Conservation (phyloP, 225 moss, liverwort and hornwort species). For the Bryoerythrophyllum caledonicum region DNA sequence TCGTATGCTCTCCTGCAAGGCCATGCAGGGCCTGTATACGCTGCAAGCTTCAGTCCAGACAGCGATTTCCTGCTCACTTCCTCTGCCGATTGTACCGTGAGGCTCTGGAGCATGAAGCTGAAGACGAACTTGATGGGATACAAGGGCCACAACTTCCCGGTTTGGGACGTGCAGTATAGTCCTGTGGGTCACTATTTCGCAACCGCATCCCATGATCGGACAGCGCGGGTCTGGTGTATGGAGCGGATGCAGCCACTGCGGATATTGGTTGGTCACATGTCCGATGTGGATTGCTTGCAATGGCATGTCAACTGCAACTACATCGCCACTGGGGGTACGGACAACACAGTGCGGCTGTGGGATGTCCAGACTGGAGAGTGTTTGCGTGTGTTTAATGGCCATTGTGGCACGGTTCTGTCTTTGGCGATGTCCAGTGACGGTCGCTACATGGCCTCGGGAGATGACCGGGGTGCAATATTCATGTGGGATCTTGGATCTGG, state of each 20-base stretch:
- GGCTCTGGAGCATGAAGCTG: slow-evolving; percentile 95
- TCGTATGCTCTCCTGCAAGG: slow-evolving; percentile 76
- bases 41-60: slow-evolving; percentile 92
- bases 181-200: slow-evolving; percentile 99
- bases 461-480: slow-evolving; percentile 94
- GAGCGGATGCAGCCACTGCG: slow-evolving; percentile 92
- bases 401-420: slow-evolving; percentile 93
- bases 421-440: slow-evolving; percentile 98
- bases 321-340: slow-evolving; percentile 95
- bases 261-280: slow-evolving; percentile 96
- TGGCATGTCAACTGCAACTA: slow-evolving; percentile 99
- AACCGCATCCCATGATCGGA: slow-evolving; percentile 97
- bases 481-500: slow-evolving; percentile 99
- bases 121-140: slow-evolving; percentile 84
- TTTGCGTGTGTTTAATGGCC: slow-evolving; percentile 97
- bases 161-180: slow-evolving; percentile 99
- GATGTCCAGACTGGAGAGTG: slow-evolving; percentile 99
- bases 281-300: slow-evolving; percentile 98
- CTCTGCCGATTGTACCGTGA: slow-evolving; percentile 87
- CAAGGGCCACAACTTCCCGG: slow-evolving; percentile 97
- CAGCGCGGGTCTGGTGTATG: slow-evolving; percentile 93
- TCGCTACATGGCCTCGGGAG: slow-evolving; percentile 99
- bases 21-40: slow-evolving; percentile 94
- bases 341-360: slow-evolving; percentile 97
- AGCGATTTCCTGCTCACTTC: slow-evolving; percentile 87